Base-by-base conservation (phyloP, 1,284 basidiomycete species). In the Phellopilus nigrolimitatus region DNA sequence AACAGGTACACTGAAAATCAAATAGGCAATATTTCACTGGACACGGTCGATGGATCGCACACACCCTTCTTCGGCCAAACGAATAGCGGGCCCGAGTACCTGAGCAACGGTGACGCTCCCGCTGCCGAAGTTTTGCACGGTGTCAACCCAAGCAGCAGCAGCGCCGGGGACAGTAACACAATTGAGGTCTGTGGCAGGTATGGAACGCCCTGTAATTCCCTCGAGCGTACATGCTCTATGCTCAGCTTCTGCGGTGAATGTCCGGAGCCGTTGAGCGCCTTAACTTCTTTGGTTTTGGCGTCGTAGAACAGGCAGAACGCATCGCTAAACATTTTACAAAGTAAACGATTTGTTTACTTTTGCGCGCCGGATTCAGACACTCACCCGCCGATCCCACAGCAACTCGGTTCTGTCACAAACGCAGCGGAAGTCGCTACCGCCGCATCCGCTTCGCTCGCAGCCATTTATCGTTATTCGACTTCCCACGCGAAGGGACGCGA, bases 261-360 rank as follows among this genome's bases (percentile, higher is more conserved):
- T 4, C 95, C 95, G 0, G 88, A 91, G 7, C 91, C 91, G 57
- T 95, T 95, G 53, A 95, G 67, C 1, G 82, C 92, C 60, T 86
- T 85, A 42, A 98, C 88, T 5, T 71, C 73, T 68, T 89, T 91
- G 3, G 79, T 78, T 62, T 82, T 79, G 6, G 88, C 90, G 61
- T 95, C 82, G 62, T 87, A 98, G 71, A 90, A 97, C 17, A 97
- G 74, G 62, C 92, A 95, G 65, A 97, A 97, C 4, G 91, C 87
- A 63, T 97, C 94, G 36, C 92, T 82, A 67, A 17, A 42, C 39
- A 28, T 13, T 37, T 22, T 21, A 5, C 7, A 4, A 33, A 41
- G 31, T 34, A 39, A 28, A 60, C 24, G 49, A 30, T 21, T 22
- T 3, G 28, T 42, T 31, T 10, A 19, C 25, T 22, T 19, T 34